A percentile compares a stretch with the other conserved stretches of the same genome.
Evolutionary conservation across 2,329 filamentous ascomycete genomes (phyloP).

Genomic region (Calonectria montana): DNA sequence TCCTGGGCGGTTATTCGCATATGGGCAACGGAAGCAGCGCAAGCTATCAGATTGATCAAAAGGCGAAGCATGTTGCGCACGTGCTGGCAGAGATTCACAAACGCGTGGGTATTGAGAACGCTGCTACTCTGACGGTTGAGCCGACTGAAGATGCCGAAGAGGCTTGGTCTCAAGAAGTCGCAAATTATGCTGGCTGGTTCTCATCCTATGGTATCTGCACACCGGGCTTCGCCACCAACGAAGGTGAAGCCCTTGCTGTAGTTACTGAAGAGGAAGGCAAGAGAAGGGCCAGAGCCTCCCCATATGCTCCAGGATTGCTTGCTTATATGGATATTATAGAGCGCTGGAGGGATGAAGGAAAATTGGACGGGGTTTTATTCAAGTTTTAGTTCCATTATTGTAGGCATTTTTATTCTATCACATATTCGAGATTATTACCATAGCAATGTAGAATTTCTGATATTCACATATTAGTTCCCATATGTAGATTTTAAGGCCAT

Average conservation of each 20-base stretch:
- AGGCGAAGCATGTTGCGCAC: not conserved
- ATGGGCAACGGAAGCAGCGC: not conserved
- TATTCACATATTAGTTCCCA: too few species aligned
- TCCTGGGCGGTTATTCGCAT: not conserved
- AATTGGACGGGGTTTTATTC: not conserved
- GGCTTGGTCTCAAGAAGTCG: not conserved
- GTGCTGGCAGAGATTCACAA: not conserved
- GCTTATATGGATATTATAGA: not conserved
- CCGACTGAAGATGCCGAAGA: not conserved
- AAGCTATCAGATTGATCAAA: not conserved
- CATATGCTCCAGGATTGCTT: not conserved
- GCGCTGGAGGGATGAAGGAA: not conserved
- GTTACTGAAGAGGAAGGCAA: not conserved
- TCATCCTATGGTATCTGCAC: not conserved
- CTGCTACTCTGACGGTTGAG: not conserved
- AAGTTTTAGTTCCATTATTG: not conserved
- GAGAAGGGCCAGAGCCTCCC: not conserved
- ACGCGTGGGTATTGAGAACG: not conserved
- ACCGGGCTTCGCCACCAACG: not conserved
- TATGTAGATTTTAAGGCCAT: too few species aligned
- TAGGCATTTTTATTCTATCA: too few species aligned
- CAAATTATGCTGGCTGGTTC: not conserved
- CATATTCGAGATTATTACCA: too few species aligned
- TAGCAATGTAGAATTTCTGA: too few species aligned
- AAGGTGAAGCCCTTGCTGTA: too few species aligned